phyloP scores from a whole-genome alignment of 2,329 filamentous ascomycete genomes.

The Hypoxylon rubiginosum region DNA sequence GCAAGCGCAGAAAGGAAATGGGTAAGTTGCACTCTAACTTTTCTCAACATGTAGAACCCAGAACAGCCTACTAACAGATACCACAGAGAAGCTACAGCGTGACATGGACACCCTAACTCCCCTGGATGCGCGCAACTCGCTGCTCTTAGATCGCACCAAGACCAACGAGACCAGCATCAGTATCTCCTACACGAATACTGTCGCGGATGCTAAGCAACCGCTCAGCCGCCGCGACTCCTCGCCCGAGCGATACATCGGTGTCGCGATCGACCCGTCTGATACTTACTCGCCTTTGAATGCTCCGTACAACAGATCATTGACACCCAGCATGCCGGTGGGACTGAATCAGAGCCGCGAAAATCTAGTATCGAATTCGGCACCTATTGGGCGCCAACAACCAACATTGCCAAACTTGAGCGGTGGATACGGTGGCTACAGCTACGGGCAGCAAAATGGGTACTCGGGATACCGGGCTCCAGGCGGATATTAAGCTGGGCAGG shows the following conservation, averaged over 20 bases:
- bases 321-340: slow-evolving; percentile 50
- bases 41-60: slow-evolving; percentile 3
- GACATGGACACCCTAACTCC: slow-evolving; percentile 88
- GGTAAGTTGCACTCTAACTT: slow-evolving; percentile 69
- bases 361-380: slow-evolving; percentile 58
- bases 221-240: slow-evolving; percentile 47
- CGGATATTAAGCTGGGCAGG: slow-evolving; percentile 27
- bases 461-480: slow-evolving; percentile 36
- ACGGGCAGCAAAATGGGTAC: slow-evolving; percentile 35
- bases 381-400: slow-evolving; percentile 54
- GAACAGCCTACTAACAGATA: slow-evolving; percentile 71
- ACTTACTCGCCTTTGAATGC: slow-evolving; percentile 45
- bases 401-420: slow-evolving; percentile 52
- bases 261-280: slow-evolving; percentile 43
- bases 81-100: slow-evolving; percentile 78
- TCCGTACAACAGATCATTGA: slow-evolving; percentile 55
- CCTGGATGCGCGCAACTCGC: slow-evolving; percentile 86
- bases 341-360: slow-evolving; percentile 54
- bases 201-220: slow-evolving; percentile 52
- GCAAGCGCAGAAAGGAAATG: slow-evolving; percentile 87
- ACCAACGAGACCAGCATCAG: slow-evolving; percentile 57
- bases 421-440: slow-evolving; percentile 38
- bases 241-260: slow-evolving; percentile 52
- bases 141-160: slow-evolving; percentile 75
- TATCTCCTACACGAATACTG: slow-evolving; percentile 57